Conservation (phyloP, 164 flowering plant species). For the Kalanchoe fedtschenkoi region DNA sequence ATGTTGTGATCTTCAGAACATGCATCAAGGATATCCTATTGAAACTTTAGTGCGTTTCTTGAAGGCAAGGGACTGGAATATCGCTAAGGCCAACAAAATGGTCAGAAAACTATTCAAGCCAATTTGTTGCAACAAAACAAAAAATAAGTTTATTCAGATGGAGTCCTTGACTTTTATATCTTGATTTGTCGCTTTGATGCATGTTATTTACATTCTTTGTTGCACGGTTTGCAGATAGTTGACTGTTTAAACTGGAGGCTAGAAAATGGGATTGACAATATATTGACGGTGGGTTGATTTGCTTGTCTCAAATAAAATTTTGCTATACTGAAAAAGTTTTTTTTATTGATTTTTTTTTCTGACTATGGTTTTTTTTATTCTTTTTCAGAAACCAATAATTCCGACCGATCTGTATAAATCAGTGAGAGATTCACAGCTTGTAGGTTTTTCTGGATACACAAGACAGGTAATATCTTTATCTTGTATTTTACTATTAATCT, state of each 20-base stretch:
- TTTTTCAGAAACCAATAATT: constrained; percentile 69
- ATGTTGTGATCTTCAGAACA: constrained; percentile 37
- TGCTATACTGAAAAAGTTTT: background rate
- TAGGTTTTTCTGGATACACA: constrained; percentile 82
- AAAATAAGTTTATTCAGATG: too few relatives aligned
- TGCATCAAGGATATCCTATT: constrained; percentile 65
- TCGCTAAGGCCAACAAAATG: constrained; percentile 80
- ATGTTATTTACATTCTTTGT: constrained; percentile 1
- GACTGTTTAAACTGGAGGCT: constrained; percentile 85
- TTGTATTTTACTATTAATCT: background rate
- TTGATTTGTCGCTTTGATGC: constrained; percentile 7
- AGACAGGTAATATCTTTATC: constrained; percentile 43
- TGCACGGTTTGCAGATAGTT: constrained; percentile 37
- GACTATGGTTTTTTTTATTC: constrained; percentile 8
- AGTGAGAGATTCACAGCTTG: constrained; percentile 77
- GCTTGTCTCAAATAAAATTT: background rate
- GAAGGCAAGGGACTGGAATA: constrained; percentile 90
- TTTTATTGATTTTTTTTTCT: background rate
- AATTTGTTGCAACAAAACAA: too few relatives aligned
- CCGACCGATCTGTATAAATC: constrained; percentile 66
- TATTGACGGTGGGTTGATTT: constrained; percentile 58
- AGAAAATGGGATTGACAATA: constrained; percentile 70
- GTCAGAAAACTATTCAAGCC: constrained; percentile 21
- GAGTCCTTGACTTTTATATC: background rate
- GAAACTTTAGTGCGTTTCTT: constrained; percentile 71